These are phyloP conservation scores for Polyporus arcularius DNA, from an alignment of 768 basidiomycete genomes.

Conservation along the genomic window DNA sequence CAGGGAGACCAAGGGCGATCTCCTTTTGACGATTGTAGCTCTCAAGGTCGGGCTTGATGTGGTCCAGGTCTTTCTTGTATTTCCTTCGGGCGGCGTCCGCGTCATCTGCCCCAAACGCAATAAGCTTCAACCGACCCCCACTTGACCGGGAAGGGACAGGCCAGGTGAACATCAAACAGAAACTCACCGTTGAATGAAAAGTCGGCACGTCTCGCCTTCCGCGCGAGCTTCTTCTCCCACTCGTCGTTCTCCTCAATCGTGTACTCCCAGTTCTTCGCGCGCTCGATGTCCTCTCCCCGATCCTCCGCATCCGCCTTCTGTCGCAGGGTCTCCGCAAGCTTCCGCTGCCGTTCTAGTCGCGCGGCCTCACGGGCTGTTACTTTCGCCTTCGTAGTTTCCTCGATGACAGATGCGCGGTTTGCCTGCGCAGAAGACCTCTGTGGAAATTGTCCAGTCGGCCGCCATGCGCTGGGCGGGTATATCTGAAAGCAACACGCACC, in stretches of 20 bases:
- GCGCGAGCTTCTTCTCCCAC: conserved; percentile 90
- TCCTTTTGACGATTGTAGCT: conserved; percentile 91
- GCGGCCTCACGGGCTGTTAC: conserved; percentile 77
- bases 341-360: conserved; percentile 86
- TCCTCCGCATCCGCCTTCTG: conserved; percentile 88
- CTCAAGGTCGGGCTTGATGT: conserved; percentile 83
- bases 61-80: conserved; percentile 91
- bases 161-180: not conserved
- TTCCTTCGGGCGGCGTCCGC: conserved; percentile 84
- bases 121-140: not conserved
- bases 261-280: conserved; percentile 94
- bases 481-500: conserved; percentile 47
- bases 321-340: conserved; percentile 84
- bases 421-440: conserved; percentile 61
- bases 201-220: conserved; percentile 84
- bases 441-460: no score
- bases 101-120: conserved; percentile 62
- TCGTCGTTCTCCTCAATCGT: conserved; percentile 93
- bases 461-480: not conserved
- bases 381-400: conserved; percentile 80
- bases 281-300: conserved; percentile 87
- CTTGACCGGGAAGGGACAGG: not conserved
- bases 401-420: conserved; percentile 83
- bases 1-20: conserved; percentile 70
- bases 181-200: conserved; percentile 88